A percentile compares a stretch with the other conserved stretches of the same genome.
These are phyloP conservation scores for Triadica sebifera DNA, from an alignment of 345 rosid species.

Conservation along the genomic window DNA sequence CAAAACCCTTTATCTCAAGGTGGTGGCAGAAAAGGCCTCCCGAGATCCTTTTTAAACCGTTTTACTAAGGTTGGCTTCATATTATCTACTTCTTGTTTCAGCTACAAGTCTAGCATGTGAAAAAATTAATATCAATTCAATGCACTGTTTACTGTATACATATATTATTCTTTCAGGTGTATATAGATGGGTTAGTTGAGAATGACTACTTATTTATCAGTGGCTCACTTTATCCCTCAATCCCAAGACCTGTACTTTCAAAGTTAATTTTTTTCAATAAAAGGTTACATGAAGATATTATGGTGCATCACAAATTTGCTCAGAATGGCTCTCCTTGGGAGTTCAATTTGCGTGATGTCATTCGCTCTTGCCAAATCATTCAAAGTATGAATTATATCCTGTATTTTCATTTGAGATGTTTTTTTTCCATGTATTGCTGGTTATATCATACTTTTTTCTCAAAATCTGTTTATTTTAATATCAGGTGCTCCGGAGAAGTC, in stretches of 20 bases:
- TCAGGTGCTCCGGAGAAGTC: slow-evolving; percentile 45
- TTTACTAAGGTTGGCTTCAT: slow-evolving; percentile 66
- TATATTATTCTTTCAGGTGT: slow-evolving; percentile 57
- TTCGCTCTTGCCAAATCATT: slow-evolving; percentile 78
- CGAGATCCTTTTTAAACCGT: slow-evolving; percentile 90
- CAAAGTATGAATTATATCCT: slow-evolving; percentile 46
- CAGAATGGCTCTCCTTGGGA: slow-evolving; percentile 98
- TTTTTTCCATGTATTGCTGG: background rate
- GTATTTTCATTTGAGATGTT: slow-evolving; percentile 5
- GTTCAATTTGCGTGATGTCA: slow-evolving; percentile 92
- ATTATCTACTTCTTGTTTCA: background rate
- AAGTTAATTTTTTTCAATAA: slow-evolving; percentile 76
- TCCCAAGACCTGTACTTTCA: slow-evolving; percentile 59
- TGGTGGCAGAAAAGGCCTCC: slow-evolving; percentile 98
- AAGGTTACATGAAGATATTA: slow-evolving; percentile 71
- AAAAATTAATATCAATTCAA: slow-evolving; percentile 4
- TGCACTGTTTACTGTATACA: background rate
- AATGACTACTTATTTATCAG: slow-evolving; percentile 82
- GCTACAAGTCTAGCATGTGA: background rate
- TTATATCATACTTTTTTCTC: background rate
- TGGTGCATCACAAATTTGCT: slow-evolving; percentile 66
- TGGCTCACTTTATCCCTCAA: slow-evolving; percentile 68
- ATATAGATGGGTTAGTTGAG: slow-evolving; percentile 82
- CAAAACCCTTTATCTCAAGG: slow-evolving; percentile 98
- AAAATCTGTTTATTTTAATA: slow-evolving; percentile 15